A percentile compares a stretch with the other conserved stretches of the same genome.
Conservation (phyloP, 2,329 filamentous ascomycete genomes). For the Botrytis tulipae region DNA sequence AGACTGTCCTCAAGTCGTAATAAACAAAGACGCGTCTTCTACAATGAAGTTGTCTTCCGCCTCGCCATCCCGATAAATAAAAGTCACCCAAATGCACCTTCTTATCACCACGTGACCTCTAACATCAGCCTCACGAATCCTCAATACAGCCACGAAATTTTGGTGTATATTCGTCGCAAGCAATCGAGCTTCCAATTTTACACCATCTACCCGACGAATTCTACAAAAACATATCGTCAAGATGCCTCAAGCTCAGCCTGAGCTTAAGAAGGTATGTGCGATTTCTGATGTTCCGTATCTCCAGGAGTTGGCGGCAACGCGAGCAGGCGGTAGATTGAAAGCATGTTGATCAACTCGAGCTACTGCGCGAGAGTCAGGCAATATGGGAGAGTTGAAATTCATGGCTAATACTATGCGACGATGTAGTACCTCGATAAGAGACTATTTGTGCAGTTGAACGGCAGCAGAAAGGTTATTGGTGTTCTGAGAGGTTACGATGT, state of each 20-base stretch:
- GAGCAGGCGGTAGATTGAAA: slow-evolving; percentile 17
- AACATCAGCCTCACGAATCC: slow-evolving; percentile 23
- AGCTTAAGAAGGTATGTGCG: slow-evolving; percentile 85
- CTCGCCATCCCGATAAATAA: background rate
- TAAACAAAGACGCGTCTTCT: background rate
- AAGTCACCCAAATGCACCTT: background rate
- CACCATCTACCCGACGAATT: slow-evolving; percentile 21
- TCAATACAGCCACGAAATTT: slow-evolving; percentile 22
- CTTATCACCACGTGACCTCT: slow-evolving; percentile 35
- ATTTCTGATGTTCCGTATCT: background rate
- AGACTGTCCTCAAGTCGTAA: background rate
- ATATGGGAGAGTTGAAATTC: slow-evolving; percentile 52
- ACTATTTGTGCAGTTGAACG: slow-evolving; percentile 96
- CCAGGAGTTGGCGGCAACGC: slow-evolving; percentile 15
- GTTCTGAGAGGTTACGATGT: slow-evolving; percentile 96
- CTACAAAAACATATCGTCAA: slow-evolving; percentile 35
- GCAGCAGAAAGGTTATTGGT: slow-evolving; percentile 94
- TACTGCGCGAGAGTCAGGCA: slow-evolving; percentile 18
- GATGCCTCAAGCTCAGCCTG: slow-evolving; percentile 98
- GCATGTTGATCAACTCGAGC: background rate
- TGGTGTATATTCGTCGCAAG: slow-evolving; percentile 9
- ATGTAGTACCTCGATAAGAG: slow-evolving; percentile 96
- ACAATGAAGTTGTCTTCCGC: background rate
- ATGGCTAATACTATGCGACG: slow-evolving; percentile 28
- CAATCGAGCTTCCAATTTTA: slow-evolving; percentile 19